phyloP scores from a whole-genome alignment of 305 asterid genomes.

The Striga hermonthica region DNA sequence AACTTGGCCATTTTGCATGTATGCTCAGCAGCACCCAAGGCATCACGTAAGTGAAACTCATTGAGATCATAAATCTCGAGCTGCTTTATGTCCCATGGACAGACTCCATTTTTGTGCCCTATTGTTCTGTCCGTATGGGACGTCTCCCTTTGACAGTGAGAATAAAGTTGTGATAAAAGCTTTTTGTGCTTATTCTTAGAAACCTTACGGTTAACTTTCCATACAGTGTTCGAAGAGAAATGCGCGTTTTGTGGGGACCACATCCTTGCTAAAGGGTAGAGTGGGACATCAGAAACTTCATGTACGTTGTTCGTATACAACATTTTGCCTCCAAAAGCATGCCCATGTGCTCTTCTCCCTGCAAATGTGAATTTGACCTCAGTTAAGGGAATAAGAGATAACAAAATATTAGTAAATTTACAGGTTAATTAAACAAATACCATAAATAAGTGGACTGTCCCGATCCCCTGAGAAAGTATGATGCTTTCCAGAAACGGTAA shows the following conservation, averaged over 20 bases:
- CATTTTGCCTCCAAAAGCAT: constrained; percentile 42
- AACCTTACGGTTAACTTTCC: constrained; percentile 53
- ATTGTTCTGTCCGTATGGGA: constrained; percentile 54
- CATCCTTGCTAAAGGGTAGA: constrained; percentile 48
- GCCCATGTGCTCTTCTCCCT: constrained; percentile 55
- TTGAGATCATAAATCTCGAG: constrained; percentile 51
- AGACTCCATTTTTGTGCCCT: constrained; percentile 48
- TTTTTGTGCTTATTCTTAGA: constrained; percentile 47
- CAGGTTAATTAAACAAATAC: constrained; percentile 25
- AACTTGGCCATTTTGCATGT: constrained; percentile 68
- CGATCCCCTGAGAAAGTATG: constrained; percentile 45
- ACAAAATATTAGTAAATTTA: neutral
- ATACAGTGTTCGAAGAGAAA: constrained; percentile 50
- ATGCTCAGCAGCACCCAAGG: constrained; percentile 61
- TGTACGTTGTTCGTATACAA: constrained; percentile 29
- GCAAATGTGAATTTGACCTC: constrained; percentile 15
- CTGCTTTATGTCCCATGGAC: constrained; percentile 64
- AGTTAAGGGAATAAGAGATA: neutral
- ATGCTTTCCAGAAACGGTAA: constrained; percentile 48
- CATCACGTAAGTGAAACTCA: constrained; percentile 72
- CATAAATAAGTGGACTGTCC: constrained; percentile 42
- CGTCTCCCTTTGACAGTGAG: neutral
- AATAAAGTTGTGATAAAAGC: constrained; percentile 40
- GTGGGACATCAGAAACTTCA: constrained; percentile 53
- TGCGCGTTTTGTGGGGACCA: constrained; percentile 60